Evolutionary conservation across 306 rosid genomes (phyloP).

Genomic region (Cicer yamashitae): DNA sequence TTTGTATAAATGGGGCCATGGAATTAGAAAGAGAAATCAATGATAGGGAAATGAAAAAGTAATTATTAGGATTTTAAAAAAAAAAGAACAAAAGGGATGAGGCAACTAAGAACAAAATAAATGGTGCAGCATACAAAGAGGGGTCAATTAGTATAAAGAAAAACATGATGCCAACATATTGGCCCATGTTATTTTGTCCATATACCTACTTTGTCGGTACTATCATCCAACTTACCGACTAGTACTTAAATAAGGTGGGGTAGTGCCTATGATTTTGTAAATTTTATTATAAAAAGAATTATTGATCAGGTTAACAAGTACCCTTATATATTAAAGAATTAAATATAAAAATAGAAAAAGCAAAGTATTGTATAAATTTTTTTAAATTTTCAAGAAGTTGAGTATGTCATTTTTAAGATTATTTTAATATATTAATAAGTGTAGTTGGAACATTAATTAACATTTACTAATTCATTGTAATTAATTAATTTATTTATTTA

Average conservation of each 20-base stretch:
- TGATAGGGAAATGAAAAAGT: constrained; percentile 15
- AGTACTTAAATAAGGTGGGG: constrained; percentile 43
- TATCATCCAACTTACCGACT: constrained; percentile 46
- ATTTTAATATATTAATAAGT: too few species aligned
- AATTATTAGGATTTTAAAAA: constrained; percentile 25
- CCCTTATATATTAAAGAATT: too few species aligned
- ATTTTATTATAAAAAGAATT: neutral
- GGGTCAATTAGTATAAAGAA: constrained; percentile 52
- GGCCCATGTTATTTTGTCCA: constrained; percentile 60
- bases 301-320: too few species aligned
- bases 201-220: constrained; percentile 51
- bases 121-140: constrained; percentile 52
- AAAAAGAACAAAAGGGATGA: neutral
- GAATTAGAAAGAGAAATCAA: constrained; percentile 33
- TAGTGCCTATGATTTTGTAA: constrained; percentile 24
- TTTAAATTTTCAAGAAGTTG: too few species aligned
- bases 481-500: too few species aligned
- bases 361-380: too few species aligned
- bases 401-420: too few species aligned
- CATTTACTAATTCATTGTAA: too few species aligned
- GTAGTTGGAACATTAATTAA: too few species aligned
- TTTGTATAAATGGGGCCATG: constrained; percentile 39
- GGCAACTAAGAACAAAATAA: constrained; percentile 45
- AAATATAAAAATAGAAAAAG: too few species aligned
- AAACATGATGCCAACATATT: constrained; percentile 61